phyloP scores from a whole-genome alignment of 2,329 filamentous ascomycete species.

The Claviceps sp. region DNA sequence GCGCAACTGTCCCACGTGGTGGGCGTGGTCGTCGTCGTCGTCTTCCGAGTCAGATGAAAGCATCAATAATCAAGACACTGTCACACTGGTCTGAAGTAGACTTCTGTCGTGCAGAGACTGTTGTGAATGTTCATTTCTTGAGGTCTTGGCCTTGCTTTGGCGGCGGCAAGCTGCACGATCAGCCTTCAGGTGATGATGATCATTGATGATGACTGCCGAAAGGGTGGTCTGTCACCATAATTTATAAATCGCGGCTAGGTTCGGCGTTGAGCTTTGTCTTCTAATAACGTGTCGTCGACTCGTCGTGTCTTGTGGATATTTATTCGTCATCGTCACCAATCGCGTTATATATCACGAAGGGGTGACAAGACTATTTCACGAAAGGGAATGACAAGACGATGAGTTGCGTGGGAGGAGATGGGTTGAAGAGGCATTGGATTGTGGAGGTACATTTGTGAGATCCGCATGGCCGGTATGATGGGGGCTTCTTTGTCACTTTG shows the following conservation, averaged over 20 bases:
- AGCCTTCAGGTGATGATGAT: slow-evolving; percentile 15
- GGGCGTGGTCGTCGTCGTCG: slow-evolving; percentile 15
- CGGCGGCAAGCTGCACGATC: slow-evolving; percentile 37
- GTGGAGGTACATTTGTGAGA: slow-evolving; percentile 34
- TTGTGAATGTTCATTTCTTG: slow-evolving; percentile 26
- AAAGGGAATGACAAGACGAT: slow-evolving; percentile 27
- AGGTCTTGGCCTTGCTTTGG: slow-evolving; percentile 38
- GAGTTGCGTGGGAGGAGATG: slow-evolving; percentile 23
- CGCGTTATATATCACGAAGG: slow-evolving; percentile 28
- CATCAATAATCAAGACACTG: slow-evolving; percentile 20
- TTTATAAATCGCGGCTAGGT: not conserved
- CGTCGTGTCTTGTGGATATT: slow-evolving; percentile 31
- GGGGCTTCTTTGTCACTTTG: slow-evolving; percentile 24
- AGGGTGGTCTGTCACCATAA: not conserved
- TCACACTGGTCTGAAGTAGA: slow-evolving; percentile 38
- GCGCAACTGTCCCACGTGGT: slow-evolving; percentile 4
- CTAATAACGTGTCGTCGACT: slow-evolving; percentile 13
- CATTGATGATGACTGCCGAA: slow-evolving; percentile 15
- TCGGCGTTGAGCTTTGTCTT: slow-evolving; percentile 9
- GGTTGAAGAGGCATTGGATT: slow-evolving; percentile 33
- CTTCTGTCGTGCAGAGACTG: slow-evolving; percentile 37
- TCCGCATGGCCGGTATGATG: slow-evolving; percentile 21
- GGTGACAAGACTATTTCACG: too few relatives aligned
- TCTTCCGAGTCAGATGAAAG: slow-evolving; percentile 46
- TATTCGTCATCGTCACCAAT: slow-evolving; percentile 47